Conservation (phyloP, 352 stramenopile species). For the Phytophthora foliorum region DNA sequence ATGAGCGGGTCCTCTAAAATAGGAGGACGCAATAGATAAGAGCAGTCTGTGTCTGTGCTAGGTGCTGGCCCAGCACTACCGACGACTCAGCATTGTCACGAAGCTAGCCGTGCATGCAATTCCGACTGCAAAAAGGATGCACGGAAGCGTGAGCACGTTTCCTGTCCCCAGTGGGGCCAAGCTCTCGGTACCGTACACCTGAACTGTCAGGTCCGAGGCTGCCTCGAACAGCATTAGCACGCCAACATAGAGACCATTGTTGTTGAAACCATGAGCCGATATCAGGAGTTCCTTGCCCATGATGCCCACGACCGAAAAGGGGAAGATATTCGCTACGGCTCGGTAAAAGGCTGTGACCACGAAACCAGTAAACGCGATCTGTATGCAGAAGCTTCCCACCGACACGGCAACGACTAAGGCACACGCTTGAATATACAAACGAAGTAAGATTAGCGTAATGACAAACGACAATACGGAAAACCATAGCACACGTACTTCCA, state of each 20-base stretch:
- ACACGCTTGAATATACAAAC: conserved; percentile 38
- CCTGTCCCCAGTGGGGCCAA: conserved; percentile 68
- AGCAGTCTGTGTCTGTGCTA: not conserved
- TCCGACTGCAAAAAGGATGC: conserved; percentile 65
- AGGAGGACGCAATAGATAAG: conserved; percentile 7
- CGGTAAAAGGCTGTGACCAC: conserved; percentile 71
- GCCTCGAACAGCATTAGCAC: conserved; percentile 76
- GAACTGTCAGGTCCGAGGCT: conserved; percentile 73
- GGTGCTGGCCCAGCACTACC: not conserved
- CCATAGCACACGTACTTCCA: conserved; percentile 44
- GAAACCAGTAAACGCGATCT: conserved; percentile 64
- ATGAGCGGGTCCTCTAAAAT: not conserved
- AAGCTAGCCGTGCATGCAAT: conserved; percentile 59
- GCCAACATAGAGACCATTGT: conserved; percentile 84
- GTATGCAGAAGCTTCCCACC: conserved; percentile 54
- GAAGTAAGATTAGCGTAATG: not conserved
- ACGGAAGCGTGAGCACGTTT: conserved; percentile 70
- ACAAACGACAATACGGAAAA: not conserved
- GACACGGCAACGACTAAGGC: conserved; percentile 63
- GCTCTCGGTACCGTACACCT: conserved; percentile 76
- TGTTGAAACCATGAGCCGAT: conserved; percentile 77
- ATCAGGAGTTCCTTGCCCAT: conserved; percentile 84
- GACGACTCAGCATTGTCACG: conserved; percentile 17
- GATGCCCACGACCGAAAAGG: conserved; percentile 83
- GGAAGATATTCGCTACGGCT: conserved; percentile 71